phyloP scores from a whole-genome alignment of 1,139 yeast genomes.

The Lodderomyces parapsilosis region DNA sequence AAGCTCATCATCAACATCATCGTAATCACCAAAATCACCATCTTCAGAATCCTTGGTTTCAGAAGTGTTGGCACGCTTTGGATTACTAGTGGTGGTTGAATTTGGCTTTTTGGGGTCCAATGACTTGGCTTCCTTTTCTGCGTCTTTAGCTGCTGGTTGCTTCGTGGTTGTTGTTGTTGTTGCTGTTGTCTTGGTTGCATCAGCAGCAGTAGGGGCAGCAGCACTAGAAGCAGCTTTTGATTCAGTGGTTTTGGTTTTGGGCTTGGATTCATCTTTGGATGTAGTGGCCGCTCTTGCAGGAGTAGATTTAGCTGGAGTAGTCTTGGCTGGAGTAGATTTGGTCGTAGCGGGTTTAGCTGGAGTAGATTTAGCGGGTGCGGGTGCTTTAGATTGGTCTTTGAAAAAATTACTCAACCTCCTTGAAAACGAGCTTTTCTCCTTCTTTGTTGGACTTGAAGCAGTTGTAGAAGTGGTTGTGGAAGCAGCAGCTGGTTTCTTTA shows the following conservation, averaged over 20 bases:
- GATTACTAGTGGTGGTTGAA: too few species aligned
- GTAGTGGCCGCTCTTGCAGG: background rate
- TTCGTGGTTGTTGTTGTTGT: constrained; percentile 6
- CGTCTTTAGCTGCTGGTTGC: constrained; percentile 15
- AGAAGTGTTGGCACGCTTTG: background rate
- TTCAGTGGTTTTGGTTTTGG: constrained; percentile 7
- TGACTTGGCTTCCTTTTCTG: constrained; percentile 13
- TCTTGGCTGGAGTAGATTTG: constrained; percentile 3
- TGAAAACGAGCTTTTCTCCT: constrained; percentile 11
- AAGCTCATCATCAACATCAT: constrained; percentile 24
- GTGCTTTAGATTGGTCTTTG: constrained; percentile 8
- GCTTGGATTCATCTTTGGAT: constrained; percentile 5
- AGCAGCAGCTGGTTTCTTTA: background rate
- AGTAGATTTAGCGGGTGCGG: constrained; percentile 7
- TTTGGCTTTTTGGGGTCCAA: background rate
- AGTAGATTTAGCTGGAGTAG: background rate
- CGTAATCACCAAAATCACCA: constrained; percentile 14
- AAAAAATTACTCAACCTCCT: constrained; percentile 15
- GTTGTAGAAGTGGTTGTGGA: too few species aligned
- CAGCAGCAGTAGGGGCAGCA: constrained; percentile 3
- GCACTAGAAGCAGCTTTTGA: constrained; percentile 12
- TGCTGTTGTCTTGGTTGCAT: too few species aligned
- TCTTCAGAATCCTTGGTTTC: constrained; percentile 7
- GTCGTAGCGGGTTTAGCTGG: constrained; percentile 6
- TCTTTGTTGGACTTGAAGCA: background rate